Base-by-base conservation (phyloP, 225 moss, liverwort and hornwort genomes). In the Physcomitrellopsis africana region DNA sequence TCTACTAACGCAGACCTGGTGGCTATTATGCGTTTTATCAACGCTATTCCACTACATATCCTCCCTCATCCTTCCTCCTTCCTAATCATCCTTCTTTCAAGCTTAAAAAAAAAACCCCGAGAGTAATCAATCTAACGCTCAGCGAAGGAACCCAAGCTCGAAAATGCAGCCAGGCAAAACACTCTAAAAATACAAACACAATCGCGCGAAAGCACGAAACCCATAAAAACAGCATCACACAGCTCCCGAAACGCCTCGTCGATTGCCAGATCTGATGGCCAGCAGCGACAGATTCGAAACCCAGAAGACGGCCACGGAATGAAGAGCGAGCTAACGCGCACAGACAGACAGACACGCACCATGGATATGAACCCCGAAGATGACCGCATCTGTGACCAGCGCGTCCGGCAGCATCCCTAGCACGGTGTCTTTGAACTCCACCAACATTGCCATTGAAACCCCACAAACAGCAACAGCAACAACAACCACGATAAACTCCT, bases 291-390 rank as follows among this genome's bases (percentile, higher is more conserved):
- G 32, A 37, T 37, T 37, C 7, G 32, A 37, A 2, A 37, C 32
- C 32, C 32, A 15, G 15, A 49, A 49, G 48, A 11, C 5, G 48
- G 12, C 0, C 10, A 49, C 2, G 12, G 15, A 49, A 49, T 49
- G 11, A 49, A 49, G 5, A 11, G 48, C 12, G 11, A 49, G 12
- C 11, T 11, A 49, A 49, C 11, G 15, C 1, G 24, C 24, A 13
- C 10, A 54, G 19, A 19, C 18, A 17, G 6, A 55, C 29, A 10
- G 44, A 67, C 44, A 68, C 57, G 72, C 67, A 96, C 96, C 96
- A 81, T 96, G 93, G 51, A 93, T 73, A 77, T 86, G 93, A 48
- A 93, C 65, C 59, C 96, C 93, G 60, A 96, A 86, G 73, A 93
- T 76, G 20, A 83, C 83, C 27, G 95, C 90, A 63, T 93, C 86